Conservation (phyloP, 495 filamentous ascomycete species). For the Parmelia sp. region DNA sequence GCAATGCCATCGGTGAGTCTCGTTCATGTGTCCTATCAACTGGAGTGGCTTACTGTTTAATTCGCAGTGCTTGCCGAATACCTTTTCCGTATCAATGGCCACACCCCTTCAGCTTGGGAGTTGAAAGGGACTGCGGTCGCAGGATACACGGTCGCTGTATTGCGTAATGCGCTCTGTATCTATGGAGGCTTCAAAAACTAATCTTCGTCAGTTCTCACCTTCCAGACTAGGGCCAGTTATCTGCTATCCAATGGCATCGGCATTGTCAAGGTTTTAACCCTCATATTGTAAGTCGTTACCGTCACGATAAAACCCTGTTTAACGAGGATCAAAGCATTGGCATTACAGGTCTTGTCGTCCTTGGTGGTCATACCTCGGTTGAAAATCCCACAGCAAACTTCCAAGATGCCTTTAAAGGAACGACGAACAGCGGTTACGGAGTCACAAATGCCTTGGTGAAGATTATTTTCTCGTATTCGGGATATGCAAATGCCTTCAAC, state of each 20-base stretch:
- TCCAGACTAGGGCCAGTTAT: slow-evolving; percentile 50
- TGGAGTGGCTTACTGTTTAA: background rate
- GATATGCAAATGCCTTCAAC: slow-evolving; percentile 58
- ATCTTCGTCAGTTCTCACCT: slow-evolving; percentile 34
- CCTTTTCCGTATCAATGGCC: slow-evolving; percentile 44
- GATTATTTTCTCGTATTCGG: slow-evolving; percentile 57
- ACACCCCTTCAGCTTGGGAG: slow-evolving; percentile 48
- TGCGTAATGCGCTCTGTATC: slow-evolving; percentile 23
- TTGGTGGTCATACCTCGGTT: slow-evolving; percentile 52
- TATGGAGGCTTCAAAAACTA: background rate
- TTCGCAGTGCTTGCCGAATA: slow-evolving; percentile 43
- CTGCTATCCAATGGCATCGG: slow-evolving; percentile 51
- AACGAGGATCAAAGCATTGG: slow-evolving; percentile 31
- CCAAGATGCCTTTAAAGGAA: slow-evolving; percentile 49
- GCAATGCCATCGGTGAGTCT: slow-evolving; percentile 50
- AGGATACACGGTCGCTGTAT: slow-evolving; percentile 48
- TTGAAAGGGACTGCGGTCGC: slow-evolving; percentile 58
- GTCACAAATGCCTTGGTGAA: slow-evolving; percentile 55
- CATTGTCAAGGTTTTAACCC: slow-evolving; percentile 49
- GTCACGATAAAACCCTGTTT: background rate
- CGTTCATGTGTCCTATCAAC: background rate
- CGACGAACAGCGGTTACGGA: slow-evolving; percentile 45
- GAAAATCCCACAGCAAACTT: slow-evolving; percentile 53
- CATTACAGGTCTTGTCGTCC: slow-evolving; percentile 54
- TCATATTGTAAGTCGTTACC: slow-evolving; percentile 37